Evolutionary conservation across 116 monocot species (phyloP), one percentile per base, ranked within the genome.

Genomic region (Dioscorea cayenensis): DNA sequence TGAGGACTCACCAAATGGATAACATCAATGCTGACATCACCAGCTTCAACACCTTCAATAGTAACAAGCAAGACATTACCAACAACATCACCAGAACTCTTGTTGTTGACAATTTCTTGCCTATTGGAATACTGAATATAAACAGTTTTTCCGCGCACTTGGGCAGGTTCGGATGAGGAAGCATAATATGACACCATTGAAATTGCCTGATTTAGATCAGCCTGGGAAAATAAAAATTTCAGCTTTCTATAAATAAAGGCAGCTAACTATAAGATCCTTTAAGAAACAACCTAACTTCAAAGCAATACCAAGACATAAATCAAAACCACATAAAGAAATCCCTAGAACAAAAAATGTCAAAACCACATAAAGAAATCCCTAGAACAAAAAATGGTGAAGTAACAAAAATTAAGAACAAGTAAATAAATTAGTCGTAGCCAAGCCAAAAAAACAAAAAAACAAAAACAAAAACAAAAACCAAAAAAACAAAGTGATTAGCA

Each of bases 61-160:
- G 92, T 92, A 19, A 89, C 92, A n/a, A 92, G 80, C 67, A 92
- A 75, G 35, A 92, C 92, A 74, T 92, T 92, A 18, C 92, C 84
- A 65, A 82, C 68, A 32, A 83, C 67, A 68, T 88, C 89, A 50
- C 89, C 89, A 36, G 82, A 43, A 49, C 82, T 76, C 73, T 85
- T 92, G 49, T 86, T 92, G 72, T 92, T 88, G 6, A 82, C 80
- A 72, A 92, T 92, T 76, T 92, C 92, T 59, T 92, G 92, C 63
- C 92, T 77, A 60, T 92, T 92, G 28, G 92, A 92, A 60, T 92
- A 92, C 27, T 92, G 92, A 17, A 89, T 86, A 60, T 92, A 92
- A 20, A 92, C 92, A 38, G 92, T 86, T 72, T 92, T 92, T 9
- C 92, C 92, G 49, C 92, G 88, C 66, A 92, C 81, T 81, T 89